Evolutionary conservation across 257 asterid genomes (phyloP), one percentile per base, ranked within the genome.

Genomic region (Datura wrightii): DNA sequence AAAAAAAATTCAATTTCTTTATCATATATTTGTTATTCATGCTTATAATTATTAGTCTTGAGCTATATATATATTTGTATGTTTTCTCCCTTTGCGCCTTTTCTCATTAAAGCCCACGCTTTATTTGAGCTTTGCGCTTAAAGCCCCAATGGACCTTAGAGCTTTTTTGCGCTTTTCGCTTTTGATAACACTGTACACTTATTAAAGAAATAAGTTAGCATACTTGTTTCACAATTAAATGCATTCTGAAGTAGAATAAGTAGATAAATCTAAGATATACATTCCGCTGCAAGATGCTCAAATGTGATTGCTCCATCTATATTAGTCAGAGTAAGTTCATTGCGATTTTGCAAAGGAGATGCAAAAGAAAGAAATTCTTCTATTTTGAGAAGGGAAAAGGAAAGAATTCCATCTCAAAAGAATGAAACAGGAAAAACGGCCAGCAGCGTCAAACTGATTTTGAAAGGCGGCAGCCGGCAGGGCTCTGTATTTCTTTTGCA

Each of bases 261-360:
- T 34, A 65, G 72, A 65, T 65, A 52, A 31, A 52, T 78, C 63
- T 78, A 78, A 78, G 48, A 50, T 78, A 63, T 78, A 52, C 6
- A 6, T 14, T 78, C 48, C 37, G 44, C 6, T 14, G 59, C 48
- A 52, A 52, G 82, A 76, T 10, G 1, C 82, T 31, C 62, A 76
- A 50, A 76, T 50, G 81, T 41, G 31, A 76, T 24, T 13, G 44
- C 62, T 76, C 62, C 81, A 18, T 50, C 60, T 31, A 13, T 13
- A 48, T 50, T 24, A 24, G 46, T 14, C 62, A 50, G 44, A 76
- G 39, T 42, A 76, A 76, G 19, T 13, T 50, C 13, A 76, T 8
- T 13, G 60, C 24, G 50, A 76, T 31, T 31, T 76, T 48, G 42
- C 59, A 46, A 74, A 74, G 56, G 42, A 8, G 24, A 53, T 48